Evolutionary conservation across 2,329 filamentous ascomycete species (phyloP).

Genomic region (Neonectria neomacrospora): DNA sequence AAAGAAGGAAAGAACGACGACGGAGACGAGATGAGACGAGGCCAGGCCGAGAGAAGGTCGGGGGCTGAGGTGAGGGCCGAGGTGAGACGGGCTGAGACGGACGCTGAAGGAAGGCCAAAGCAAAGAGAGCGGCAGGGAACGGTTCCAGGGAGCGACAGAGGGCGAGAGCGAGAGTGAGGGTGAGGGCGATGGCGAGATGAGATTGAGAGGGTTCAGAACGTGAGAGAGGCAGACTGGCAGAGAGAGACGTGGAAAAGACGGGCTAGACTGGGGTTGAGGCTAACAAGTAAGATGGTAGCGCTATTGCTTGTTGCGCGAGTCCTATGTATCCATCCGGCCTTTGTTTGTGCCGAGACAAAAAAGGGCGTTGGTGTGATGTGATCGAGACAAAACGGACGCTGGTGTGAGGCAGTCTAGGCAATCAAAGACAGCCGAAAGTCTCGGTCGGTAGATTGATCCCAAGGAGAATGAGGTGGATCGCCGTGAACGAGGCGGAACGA

Average conservation of each 20-base stretch:
- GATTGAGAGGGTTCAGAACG: slow-evolving; percentile 5
- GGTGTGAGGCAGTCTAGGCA: too few species aligned
- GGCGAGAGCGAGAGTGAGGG: not conserved
- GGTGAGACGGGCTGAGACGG: not conserved
- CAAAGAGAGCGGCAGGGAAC: not conserved
- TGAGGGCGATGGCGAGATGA: not conserved
- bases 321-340: too few species aligned
- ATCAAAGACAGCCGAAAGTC: too few species aligned
- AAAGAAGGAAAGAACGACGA: not conserved
- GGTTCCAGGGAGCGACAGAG: not conserved
- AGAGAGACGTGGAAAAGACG: not conserved
- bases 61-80: not conserved
- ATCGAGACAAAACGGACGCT: not conserved
- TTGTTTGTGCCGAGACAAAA: not conserved
- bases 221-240: not conserved
- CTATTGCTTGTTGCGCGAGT: too few species aligned
- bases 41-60: not conserved
- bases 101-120: not conserved
- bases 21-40: not conserved
- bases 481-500: not conserved
- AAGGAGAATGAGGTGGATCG: not conserved
- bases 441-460: not conserved
- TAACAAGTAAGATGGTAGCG: not conserved
- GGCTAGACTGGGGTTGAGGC: not conserved
- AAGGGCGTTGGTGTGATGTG: too few species aligned